Conservation (phyloP, 345 rosid species). For the Eucalyptus cloeziana region DNA sequence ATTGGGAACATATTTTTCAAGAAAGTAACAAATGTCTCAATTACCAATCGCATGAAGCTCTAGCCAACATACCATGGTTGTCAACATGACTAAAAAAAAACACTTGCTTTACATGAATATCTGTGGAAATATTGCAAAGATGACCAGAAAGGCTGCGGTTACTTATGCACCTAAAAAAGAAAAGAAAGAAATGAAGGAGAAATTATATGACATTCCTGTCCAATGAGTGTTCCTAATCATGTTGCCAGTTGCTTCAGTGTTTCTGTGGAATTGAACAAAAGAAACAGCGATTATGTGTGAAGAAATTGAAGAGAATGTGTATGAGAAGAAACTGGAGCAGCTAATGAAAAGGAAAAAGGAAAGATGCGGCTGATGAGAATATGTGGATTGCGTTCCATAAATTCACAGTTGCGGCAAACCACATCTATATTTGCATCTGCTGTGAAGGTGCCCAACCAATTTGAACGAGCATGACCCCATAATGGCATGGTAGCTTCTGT, state of each 20-base stretch:
- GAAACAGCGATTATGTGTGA: not conserved
- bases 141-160: not conserved
- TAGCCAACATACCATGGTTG: not conserved
- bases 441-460: not conserved
- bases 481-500: slow-evolving; percentile 30
- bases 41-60: not conserved
- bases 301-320: not conserved
- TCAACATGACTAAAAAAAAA: not conserved
- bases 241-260: not conserved
- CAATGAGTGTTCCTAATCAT: not conserved
- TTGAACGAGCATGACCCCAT: slow-evolving; percentile 8
- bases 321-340: not conserved
- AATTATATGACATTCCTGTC: not conserved
- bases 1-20: not conserved
- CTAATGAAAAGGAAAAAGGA: not conserved
- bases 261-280: not conserved
- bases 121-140: not conserved
- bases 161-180: not conserved
- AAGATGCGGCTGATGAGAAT: not conserved
- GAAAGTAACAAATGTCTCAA: not conserved
- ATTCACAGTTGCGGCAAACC: not conserved
- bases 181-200: not conserved
- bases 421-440: slow-evolving; percentile 13
- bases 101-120: not conserved
- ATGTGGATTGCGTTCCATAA: slow-evolving; percentile 4